These are phyloP conservation scores for Penicillium vulpinum DNA, from an alignment of 2,329 filamentous ascomycete genomes.

Conservation along the genomic window DNA sequence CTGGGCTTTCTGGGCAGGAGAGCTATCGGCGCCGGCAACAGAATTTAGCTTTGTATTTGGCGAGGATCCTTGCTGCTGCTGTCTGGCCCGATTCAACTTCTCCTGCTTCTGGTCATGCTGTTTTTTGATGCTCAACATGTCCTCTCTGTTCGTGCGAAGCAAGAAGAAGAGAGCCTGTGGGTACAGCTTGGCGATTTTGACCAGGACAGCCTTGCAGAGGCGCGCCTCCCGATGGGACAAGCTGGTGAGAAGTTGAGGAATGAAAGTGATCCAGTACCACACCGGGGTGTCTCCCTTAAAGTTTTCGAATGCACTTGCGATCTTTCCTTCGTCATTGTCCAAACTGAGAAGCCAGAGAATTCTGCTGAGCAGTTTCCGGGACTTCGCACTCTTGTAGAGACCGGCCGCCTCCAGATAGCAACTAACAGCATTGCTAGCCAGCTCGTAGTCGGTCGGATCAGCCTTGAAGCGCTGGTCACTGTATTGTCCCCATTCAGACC, in stretches of 20 bases:
- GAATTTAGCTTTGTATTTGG: constrained; percentile 40
- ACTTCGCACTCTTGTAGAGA: constrained; percentile 96
- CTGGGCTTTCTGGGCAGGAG: constrained; percentile 47
- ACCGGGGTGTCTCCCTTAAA: constrained; percentile 97
- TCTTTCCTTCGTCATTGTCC: constrained; percentile 80
- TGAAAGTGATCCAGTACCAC: constrained; percentile 99
- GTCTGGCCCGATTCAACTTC: constrained; percentile 63
- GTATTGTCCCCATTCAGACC: constrained; percentile 99
- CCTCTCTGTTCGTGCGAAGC: constrained; percentile 87
- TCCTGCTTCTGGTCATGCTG: constrained; percentile 68
- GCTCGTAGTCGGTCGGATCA: constrained; percentile 75
- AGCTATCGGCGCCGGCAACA: constrained; percentile 46
- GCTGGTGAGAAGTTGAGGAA: constrained; percentile 90
- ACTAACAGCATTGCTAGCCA: constrained; percentile 87
- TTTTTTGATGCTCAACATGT: constrained; percentile 90
- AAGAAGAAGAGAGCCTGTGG: constrained; percentile 96
- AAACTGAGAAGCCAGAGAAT: constrained; percentile 95
- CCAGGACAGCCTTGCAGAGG: constrained; percentile 79
- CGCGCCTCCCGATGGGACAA: constrained; percentile 88
- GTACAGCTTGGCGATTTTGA: constrained; percentile 93
- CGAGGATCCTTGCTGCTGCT: constrained; percentile 48
- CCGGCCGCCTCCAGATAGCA: constrained; percentile 96
- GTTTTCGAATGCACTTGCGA: constrained; percentile 85
- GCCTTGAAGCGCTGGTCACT: constrained; percentile 96
- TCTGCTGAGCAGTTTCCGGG: constrained; percentile 85